Evolutionary conservation across 2,329 filamentous ascomycete species (phyloP), one percentile per base, ranked within the genome.

Genomic region (Zymoseptoria pseudotritici): DNA sequence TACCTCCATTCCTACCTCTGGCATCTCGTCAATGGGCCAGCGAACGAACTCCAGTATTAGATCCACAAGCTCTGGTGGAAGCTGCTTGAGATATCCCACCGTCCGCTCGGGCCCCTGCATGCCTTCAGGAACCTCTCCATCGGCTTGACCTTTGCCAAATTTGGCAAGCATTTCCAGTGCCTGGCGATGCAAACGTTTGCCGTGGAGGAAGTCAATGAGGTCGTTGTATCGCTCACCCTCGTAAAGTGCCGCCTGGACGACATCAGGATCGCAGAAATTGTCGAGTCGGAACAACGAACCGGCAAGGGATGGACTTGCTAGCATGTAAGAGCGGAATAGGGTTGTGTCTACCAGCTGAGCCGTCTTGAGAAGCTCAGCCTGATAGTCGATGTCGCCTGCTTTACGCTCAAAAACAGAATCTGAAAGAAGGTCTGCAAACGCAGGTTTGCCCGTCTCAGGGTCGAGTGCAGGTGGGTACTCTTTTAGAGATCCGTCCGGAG

Each of bases 161-260:
- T 87, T 88, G 66, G 85, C 83, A 0, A 99, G 81, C 29, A 97
- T 78, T 65, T 91, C 88, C 19, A 99, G 77, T 0, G 94, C 93
- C 70, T 95, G 87, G 19, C 87, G 85, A 74, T 99, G 94, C 50
- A 97, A 82, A 73, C 88, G 92, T 77, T 99, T 99, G 64, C 94
- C 94, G 69, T 95, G 91, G 66, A 97, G 86, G 72, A 99, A 99
- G 73, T 97, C 93, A n/a, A 99, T 91, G 1, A 99, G 79, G 75
- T 97, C 93, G 56, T 88, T 93, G 74, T 96, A 97, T 31, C 92
- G 86, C 60, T 89, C 89, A 50, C 87, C 90, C 72, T 96, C 90
- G 61, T 96, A 86, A 4, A 99, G 79, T 68, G 91, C 91, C 74
- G 96, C 90, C 71, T 96, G 94, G 21, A 99, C 93, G 2, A 97